A percentile compares a stretch with the other conserved stretches of the same genome.
phyloP scores from a whole-genome alignment of 1,284 basidiomycete species.

The Abortiporus biennis region DNA sequence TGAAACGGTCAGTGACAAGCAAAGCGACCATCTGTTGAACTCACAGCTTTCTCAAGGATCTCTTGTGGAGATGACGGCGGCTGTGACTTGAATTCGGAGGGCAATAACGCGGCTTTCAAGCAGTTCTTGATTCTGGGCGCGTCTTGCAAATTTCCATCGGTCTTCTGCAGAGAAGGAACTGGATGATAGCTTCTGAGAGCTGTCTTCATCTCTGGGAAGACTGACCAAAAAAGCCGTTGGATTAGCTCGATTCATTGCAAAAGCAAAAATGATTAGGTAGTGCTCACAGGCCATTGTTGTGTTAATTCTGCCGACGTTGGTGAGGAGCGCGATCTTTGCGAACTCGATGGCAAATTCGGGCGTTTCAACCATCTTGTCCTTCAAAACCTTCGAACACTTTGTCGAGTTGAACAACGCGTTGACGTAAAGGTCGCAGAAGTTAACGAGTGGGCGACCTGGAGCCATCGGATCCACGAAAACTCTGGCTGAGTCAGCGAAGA shows the following conservation, averaged over 20 bases:
- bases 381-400: constrained; percentile 57
- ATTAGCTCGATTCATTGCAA: constrained; percentile 3
- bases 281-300: constrained; percentile 80
- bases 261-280: not conserved
- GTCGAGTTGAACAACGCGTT: constrained; percentile 63
- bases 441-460: constrained; percentile 31
- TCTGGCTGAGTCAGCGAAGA: constrained; percentile 60
- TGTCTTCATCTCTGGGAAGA: constrained; percentile 80
- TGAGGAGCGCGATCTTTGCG: constrained; percentile 69
- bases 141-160: constrained; percentile 73
- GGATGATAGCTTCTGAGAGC: constrained; percentile 79
- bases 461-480: constrained; percentile 40
- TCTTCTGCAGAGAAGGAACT: constrained; percentile 74
- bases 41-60: constrained; percentile 56
- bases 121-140: constrained; percentile 76
- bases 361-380: constrained; percentile 66
- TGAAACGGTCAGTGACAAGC: constrained; percentile 6
- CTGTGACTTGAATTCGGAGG: constrained; percentile 60
- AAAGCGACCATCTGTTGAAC: constrained; percentile 20
- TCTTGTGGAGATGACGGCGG: constrained; percentile 69
- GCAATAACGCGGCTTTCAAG: constrained; percentile 70
- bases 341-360: constrained; percentile 69
- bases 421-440: constrained; percentile 74
- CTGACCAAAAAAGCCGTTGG: constrained; percentile 26
- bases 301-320: constrained; percentile 79